Evolutionary conservation across 129 eudicot genomes (phyloP).

Genomic region (Escallonia herrerae): DNA sequence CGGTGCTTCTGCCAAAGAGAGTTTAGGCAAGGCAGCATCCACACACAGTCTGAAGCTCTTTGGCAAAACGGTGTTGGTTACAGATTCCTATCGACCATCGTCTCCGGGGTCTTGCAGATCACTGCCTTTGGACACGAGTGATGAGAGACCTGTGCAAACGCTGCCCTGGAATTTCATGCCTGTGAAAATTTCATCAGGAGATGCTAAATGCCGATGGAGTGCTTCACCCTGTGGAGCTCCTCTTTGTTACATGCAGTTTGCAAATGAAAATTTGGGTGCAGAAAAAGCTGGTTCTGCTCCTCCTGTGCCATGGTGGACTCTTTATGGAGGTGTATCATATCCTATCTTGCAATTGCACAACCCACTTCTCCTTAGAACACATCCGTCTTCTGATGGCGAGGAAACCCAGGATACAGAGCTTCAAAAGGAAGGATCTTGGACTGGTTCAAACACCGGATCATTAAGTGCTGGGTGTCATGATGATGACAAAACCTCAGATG

Average conservation of each 20-base stretch:
- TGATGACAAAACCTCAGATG: conserved; percentile 13
- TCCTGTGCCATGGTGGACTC: conserved; percentile 45
- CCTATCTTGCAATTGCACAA: conserved; percentile 24
- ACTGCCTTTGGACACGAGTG: conserved; percentile 7
- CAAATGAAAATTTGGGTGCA: conserved; percentile 20
- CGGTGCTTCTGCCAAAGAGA: conserved; percentile 21
- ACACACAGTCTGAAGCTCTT: conserved; percentile 64
- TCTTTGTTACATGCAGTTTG: conserved; percentile 28
- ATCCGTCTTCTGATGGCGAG: conserved; percentile 8
- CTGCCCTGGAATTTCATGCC: conserved; percentile 12
- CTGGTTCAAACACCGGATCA: conserved; percentile 43
- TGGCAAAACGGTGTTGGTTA: conserved; percentile 62
- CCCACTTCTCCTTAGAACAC: conserved; percentile 14
- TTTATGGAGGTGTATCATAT: conserved; percentile 31
- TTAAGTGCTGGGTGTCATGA: conserved; percentile 5
- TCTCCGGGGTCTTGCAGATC: conserved; percentile 12
- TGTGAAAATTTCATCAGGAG: neutral
- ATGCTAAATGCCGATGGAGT: conserved; percentile 8
- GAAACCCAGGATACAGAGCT: conserved; percentile 17
- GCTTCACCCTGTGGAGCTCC: conserved; percentile 27
- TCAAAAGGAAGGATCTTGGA: conserved; percentile 44
- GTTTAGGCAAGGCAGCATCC: conserved; percentile 27
- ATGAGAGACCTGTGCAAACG: conserved; percentile 9
- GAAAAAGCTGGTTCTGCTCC: conserved; percentile 4
- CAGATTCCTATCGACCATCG: conserved; percentile 27